Conservation (phyloP, 108 stramenopile genomes). For the Seminavis robusta region DNA sequence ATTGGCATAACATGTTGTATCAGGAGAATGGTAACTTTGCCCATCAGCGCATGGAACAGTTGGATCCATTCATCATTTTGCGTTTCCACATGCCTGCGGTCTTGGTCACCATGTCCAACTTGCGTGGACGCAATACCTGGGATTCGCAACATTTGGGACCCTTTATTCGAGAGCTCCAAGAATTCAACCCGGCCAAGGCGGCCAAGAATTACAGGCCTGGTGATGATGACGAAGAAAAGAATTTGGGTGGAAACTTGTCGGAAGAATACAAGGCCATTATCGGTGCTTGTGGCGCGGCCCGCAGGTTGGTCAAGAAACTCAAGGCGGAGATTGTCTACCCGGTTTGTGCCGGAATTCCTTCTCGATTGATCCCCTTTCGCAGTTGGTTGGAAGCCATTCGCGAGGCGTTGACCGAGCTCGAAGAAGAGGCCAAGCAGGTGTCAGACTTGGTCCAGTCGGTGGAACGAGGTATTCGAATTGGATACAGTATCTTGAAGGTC, state of each 20-base stretch:
- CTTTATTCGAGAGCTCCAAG: conserved; percentile 27
- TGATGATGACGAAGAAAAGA: no score
- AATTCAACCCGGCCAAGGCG: conserved; percentile 12
- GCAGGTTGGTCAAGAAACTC: conserved; percentile 15
- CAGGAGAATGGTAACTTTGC: conserved; percentile 28
- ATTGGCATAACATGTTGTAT: conserved; percentile 30
- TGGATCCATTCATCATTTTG: conserved; percentile 27
- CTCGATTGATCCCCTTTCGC: conserved; percentile 11
- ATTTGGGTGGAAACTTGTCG: no score
- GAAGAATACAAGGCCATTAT: no score
- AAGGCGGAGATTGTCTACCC: conserved; percentile 13
- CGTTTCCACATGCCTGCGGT: conserved; percentile 17
- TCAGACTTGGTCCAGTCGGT: conserved; percentile 19
- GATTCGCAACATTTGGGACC: conserved; percentile 24
- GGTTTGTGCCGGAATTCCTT: conserved; percentile 21
- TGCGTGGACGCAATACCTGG: no score
- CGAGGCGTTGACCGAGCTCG: conserved; percentile 12
- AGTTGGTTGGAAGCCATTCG: conserved; percentile 31
- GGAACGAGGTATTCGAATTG: conserved; percentile 33
- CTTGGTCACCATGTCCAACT: conserved; percentile 1
- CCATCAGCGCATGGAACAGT: conserved; percentile 38
- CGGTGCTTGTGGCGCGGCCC: conserved; percentile 12
- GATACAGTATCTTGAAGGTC: conserved; percentile 29
- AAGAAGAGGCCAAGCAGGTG: conserved; percentile 24
- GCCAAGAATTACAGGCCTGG: no score